A percentile compares a stretch with the other conserved stretches of the same genome.
These are phyloP conservation scores for Penstemon newberryi DNA, from an alignment of 257 asterid species.

Conservation along the genomic window DNA sequence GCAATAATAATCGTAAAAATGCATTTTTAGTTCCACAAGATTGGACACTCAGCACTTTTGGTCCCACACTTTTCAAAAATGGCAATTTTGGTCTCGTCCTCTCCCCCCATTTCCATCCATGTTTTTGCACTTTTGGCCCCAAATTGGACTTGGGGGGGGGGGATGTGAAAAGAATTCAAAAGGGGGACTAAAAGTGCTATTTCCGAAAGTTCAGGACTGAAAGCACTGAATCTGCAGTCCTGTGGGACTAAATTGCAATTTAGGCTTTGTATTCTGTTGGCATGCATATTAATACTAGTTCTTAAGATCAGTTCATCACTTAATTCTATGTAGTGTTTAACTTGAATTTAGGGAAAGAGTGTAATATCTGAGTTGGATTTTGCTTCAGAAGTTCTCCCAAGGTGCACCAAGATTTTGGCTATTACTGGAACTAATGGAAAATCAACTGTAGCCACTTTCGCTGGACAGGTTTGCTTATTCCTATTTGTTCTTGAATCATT, in stretches of 20 bases:
- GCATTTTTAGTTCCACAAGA: no score
- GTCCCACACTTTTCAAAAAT: no score
- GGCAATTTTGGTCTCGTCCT: no score
- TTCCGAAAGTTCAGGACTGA: no score
- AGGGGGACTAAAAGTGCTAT: no score
- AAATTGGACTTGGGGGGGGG: no score
- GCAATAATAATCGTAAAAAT: neutral
- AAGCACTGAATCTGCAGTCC: no score
- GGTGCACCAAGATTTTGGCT: slow-evolving; percentile 34
- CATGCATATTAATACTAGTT: neutral
- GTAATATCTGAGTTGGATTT: slow-evolving; percentile 45
- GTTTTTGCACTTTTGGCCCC: no score
- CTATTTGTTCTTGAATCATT: neutral
- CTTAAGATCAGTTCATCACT: neutral
- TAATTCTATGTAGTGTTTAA: neutral
- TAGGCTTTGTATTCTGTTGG: neutral
- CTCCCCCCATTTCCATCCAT: no score
- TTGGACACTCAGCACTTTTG: no score
- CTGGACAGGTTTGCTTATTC: slow-evolving; percentile 36
- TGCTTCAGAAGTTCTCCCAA: slow-evolving; percentile 43
- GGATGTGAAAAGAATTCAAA: no score
- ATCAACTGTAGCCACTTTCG: slow-evolving; percentile 43
- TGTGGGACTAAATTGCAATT: no score
- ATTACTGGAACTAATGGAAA: slow-evolving; percentile 53
- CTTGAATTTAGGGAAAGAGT: slow-evolving; percentile 36